phyloP scores from a whole-genome alignment of 2,329 filamentous ascomycete genomes.

The Pezicula rhizophila region DNA sequence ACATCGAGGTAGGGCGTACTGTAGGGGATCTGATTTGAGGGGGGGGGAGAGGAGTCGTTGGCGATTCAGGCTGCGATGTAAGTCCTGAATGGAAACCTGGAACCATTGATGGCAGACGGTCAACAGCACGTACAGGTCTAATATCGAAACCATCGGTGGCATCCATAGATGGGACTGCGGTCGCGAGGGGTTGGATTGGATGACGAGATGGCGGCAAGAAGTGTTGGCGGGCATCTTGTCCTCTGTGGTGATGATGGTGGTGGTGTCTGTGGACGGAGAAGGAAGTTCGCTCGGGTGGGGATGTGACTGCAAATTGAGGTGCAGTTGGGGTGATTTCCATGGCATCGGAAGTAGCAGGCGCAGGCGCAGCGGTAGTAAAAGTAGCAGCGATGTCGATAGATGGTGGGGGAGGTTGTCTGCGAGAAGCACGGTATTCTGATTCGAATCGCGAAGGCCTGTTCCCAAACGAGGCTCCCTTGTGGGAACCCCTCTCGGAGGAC shows the following conservation, averaged over 20 bases:
- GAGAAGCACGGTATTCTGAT: constrained; percentile 54
- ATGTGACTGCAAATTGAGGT: constrained; percentile 58
- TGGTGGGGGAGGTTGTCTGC: constrained; percentile 77
- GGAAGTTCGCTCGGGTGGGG: constrained; percentile 64
- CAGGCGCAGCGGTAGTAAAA: constrained; percentile 39
- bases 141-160: constrained; percentile 64
- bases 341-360: constrained; percentile 38
- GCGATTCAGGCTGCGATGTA: constrained; percentile 85
- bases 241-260: constrained; percentile 46
- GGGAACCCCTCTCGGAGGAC: constrained; percentile 22
- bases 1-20: constrained; percentile 45
- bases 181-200: constrained; percentile 60
- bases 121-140: constrained; percentile 72
- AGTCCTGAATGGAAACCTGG: constrained; percentile 62
- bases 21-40: constrained; percentile 54
- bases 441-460: constrained; percentile 48
- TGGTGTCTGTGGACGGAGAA: constrained; percentile 50
- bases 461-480: constrained; percentile 38
- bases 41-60: constrained; percentile 74
- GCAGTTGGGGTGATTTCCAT: constrained; percentile 57
- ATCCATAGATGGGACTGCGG: constrained; percentile 62
- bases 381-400: constrained; percentile 70
- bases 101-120: constrained; percentile 78
- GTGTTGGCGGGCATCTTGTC: constrained; percentile 43
- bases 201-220: constrained; percentile 45